Evolutionary conservation across 352 stramenopile species (phyloP).

Genomic region (Phytophthora vignae): DNA sequence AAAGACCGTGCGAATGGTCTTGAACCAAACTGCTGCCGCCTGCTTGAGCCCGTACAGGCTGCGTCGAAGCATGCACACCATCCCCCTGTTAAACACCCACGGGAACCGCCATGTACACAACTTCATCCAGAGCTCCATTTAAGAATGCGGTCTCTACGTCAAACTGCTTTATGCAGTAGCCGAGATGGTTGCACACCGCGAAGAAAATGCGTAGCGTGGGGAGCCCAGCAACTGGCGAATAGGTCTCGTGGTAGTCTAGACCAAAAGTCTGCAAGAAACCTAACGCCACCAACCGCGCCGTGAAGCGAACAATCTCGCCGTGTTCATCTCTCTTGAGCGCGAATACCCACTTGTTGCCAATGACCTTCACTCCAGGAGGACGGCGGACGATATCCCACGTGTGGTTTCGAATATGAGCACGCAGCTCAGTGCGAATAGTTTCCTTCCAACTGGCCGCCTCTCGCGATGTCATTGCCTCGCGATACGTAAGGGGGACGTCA

Average conservation of each 20-base stretch:
- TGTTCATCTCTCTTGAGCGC: conserved; percentile 21
- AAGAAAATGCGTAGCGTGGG: conserved; percentile 23
- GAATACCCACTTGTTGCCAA: conserved; percentile 22
- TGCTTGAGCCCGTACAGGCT: conserved; percentile 51
- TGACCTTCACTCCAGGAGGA: conserved; percentile 7
- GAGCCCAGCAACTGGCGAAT: conserved; percentile 31
- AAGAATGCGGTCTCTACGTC: too few relatives aligned
- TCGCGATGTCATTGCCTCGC: conserved; percentile 7
- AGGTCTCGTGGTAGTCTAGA: conserved; percentile 32
- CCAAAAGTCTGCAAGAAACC: conserved; percentile 31
- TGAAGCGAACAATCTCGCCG: conserved; percentile 34
- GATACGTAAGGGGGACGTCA: conserved; percentile 6
- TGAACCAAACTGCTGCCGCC: conserved; percentile 36
- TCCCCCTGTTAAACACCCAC: conserved; percentile 3
- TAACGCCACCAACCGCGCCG: conserved; percentile 28
- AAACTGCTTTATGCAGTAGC: too few relatives aligned
- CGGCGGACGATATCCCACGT: conserved; percentile 25
- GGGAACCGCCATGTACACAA: conserved; percentile 34
- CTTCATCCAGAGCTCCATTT: conserved; percentile 3
- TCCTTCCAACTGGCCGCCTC: conserved; percentile 13
- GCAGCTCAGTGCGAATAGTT: conserved; percentile 1
- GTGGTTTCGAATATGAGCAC: conserved; percentile 9
- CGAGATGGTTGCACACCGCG: too few relatives aligned
- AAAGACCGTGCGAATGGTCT: conserved; percentile 28
- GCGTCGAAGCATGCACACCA: conserved; percentile 30